Evolutionary conservation across 257 asterid genomes (phyloP).

Genomic region (Salvia miltiorrhiza): DNA sequence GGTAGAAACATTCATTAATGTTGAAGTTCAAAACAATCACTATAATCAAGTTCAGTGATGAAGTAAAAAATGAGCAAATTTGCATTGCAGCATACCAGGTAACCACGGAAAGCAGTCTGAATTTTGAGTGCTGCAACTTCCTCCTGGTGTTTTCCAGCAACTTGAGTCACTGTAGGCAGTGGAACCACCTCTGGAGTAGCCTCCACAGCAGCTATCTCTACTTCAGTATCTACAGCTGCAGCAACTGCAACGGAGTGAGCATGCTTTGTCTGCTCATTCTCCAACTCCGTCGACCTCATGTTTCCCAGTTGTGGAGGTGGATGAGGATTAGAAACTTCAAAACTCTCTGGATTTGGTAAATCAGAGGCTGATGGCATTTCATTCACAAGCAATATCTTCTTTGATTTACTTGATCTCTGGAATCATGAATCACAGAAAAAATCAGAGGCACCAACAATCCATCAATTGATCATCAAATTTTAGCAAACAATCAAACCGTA

Average conservation of each 20-base stretch:
- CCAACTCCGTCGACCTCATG: constrained; percentile 37
- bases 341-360: constrained; percentile 33
- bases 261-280: constrained; percentile 45
- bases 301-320: constrained; percentile 49
- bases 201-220: constrained; percentile 55
- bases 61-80: neutral
- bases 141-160: constrained; percentile 51
- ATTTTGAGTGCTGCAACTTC: constrained; percentile 69
- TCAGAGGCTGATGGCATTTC: constrained; percentile 38
- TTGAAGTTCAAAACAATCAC: neutral
- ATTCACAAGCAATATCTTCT: constrained; percentile 44
- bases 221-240: constrained; percentile 58
- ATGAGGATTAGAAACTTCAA: constrained; percentile 38
- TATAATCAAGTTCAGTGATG: neutral
- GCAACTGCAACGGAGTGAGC: constrained; percentile 49
- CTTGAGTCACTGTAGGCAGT: constrained; percentile 31
- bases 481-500: neutral
- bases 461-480: neutral
- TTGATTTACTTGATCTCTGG: constrained; percentile 53
- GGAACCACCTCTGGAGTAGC: constrained; percentile 54
- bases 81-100: constrained; percentile 43
- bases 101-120: constrained; percentile 83
- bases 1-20: neutral
- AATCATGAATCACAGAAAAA: neutral
- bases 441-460: neutral